phyloP scores from a whole-genome alignment of 2,329 filamentous ascomycete species.

The Curvularia sp. region DNA sequence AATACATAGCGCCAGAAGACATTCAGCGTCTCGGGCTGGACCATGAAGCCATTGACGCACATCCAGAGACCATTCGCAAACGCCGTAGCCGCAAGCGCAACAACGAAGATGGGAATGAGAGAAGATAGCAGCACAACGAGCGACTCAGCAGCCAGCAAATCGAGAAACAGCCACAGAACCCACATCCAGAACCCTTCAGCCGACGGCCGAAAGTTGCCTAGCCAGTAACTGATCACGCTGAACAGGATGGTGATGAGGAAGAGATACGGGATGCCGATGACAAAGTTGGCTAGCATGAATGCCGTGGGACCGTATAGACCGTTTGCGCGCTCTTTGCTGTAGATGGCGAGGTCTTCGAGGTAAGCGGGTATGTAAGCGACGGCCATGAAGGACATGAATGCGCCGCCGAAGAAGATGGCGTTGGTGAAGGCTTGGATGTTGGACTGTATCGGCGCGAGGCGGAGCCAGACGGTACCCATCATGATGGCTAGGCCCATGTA shows the following conservation, averaged over 20 bases:
- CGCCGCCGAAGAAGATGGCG: constrained; percentile 68
- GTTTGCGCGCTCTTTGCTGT: constrained; percentile 79
- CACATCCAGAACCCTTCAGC: constrained; percentile 75
- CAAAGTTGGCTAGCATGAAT: constrained; percentile 79
- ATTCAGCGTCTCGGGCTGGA: constrained; percentile 75
- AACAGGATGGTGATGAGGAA: constrained; percentile 81
- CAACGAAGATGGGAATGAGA: constrained; percentile 79
- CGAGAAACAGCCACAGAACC: constrained; percentile 85
- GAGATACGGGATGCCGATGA: constrained; percentile 81
- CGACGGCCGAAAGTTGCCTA: constrained; percentile 74
- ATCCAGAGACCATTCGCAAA: constrained; percentile 93
- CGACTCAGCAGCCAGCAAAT: constrained; percentile 81
- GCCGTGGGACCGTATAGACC: constrained; percentile 78
- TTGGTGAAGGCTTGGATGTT: constrained; percentile 85
- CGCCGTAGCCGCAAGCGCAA: constrained; percentile 78
- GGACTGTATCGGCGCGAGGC: constrained; percentile 70
- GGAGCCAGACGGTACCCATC: constrained; percentile 88
- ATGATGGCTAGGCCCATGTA: constrained; percentile 81
- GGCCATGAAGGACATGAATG: constrained; percentile 63
- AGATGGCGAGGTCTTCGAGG: constrained; percentile 77
- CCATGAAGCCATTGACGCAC: constrained; percentile 83
- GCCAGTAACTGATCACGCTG: constrained; percentile 79
- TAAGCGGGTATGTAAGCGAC: constrained; percentile 85
- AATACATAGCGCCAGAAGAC: constrained; percentile 87
- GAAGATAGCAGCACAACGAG: constrained; percentile 79